Evolutionary conservation across 805 yeast species (phyloP).

Genomic region (Ogataea corticis): DNA sequence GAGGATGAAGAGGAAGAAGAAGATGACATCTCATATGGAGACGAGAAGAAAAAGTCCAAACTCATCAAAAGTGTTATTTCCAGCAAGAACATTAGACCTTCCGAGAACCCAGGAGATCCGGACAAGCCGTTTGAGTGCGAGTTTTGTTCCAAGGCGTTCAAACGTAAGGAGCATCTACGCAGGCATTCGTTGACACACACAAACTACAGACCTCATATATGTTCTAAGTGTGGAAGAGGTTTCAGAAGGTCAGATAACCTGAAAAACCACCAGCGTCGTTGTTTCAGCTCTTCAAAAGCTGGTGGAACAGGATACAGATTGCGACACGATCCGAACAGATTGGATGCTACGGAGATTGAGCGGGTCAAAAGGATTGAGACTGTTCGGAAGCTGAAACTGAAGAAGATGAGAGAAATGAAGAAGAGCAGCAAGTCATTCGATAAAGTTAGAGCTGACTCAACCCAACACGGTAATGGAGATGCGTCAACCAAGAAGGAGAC

Average conservation of each 20-base stretch:
- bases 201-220: constrained; percentile 28
- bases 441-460: too few species aligned
- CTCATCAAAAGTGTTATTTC: constrained; percentile 24
- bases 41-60: constrained; percentile 13
- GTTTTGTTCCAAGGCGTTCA: constrained; percentile 28
- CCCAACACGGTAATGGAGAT: too few species aligned
- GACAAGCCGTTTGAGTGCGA: constrained; percentile 26
- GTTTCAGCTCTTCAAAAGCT: constrained; percentile 21
- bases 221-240: constrained; percentile 28
- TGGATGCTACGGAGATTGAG: constrained; percentile 24
- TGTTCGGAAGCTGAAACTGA: constrained; percentile 10
- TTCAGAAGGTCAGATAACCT: constrained; percentile 32
- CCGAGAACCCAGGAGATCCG: constrained; percentile 20
- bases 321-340: constrained; percentile 23
- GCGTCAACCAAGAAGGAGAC: background rate
- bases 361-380: constrained; percentile 20
- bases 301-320: constrained; percentile 24
- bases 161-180: constrained; percentile 29
- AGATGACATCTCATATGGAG: constrained; percentile 6
- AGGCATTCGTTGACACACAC: constrained; percentile 31
- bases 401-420: constrained; percentile 11
- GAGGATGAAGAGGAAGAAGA: constrained; percentile 3
- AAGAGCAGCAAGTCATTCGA: constrained; percentile 1
- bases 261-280: constrained; percentile 28
- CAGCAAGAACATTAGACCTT: constrained; percentile 24